Percentiles rank a stretch among this genome's conserved stretches.
Conservation (phyloP, 768 basidiomycete genomes). For the Leccinum barrowsii region DNA sequence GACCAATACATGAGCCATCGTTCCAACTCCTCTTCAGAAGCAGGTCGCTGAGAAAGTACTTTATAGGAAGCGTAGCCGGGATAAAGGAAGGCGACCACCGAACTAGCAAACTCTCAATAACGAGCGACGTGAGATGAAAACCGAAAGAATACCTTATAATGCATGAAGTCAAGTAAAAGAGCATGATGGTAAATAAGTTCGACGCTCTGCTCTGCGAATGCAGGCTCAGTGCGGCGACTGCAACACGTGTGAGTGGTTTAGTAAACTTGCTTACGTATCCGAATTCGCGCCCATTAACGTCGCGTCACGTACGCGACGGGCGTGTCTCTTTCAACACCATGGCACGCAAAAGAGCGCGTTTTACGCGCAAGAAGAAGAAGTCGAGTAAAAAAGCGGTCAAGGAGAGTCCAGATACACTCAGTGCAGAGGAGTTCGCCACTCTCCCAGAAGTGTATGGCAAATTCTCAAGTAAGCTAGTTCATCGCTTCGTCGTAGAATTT, state of each 20-base stretch:
- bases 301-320: conserved; percentile 25
- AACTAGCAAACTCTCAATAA: conserved; percentile 37
- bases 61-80: conserved; percentile 98
- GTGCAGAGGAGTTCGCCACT: conserved; percentile 9
- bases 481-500: neutral
- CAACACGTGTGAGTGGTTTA: conserved; percentile 12
- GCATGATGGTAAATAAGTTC: conserved; percentile 26
- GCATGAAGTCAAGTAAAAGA: conserved; percentile 41
- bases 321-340: conserved; percentile 13
- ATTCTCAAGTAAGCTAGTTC: conserved; percentile 18
- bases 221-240: neutral
- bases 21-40: conserved; percentile 80
- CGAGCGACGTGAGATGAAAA: conserved; percentile 26
- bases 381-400: neutral
- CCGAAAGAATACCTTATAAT: conserved; percentile 34
- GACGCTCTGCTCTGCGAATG: neutral
- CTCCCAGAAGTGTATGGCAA: conserved; percentile 6
- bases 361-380: conserved; percentile 18
- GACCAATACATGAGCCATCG: conserved; percentile 98
- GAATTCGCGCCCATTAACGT: conserved; percentile 24
- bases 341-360: conserved; percentile 23
- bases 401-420: conserved; percentile 2
- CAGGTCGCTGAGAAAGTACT: conserved; percentile 81
- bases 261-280: conserved; percentile 24
- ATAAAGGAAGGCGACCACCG: conserved; percentile 79